phyloP scores from a whole-genome alignment of 2,329 filamentous ascomycete genomes.

The Dendryphion nanum region DNA sequence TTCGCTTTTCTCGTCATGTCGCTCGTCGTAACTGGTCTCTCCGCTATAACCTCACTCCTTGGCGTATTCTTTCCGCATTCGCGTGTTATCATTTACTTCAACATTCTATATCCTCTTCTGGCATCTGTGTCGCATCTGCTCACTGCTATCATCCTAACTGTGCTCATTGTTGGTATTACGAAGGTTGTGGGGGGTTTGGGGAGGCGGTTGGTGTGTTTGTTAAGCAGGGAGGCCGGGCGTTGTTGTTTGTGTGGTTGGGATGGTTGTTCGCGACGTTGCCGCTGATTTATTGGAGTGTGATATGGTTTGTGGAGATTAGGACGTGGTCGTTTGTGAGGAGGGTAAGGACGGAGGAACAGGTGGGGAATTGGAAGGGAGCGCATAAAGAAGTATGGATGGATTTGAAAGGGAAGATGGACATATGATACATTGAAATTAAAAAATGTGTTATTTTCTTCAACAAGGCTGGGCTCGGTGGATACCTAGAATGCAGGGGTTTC shows the following conservation, averaged over 20 bases:
- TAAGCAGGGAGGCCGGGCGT: conserved; percentile 6
- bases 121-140: conserved; percentile 10
- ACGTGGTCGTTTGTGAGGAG: conserved; percentile 14
- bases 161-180: conserved; percentile 7
- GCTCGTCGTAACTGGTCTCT: conserved; percentile 11
- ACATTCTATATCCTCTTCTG: conserved; percentile 13
- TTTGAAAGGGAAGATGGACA: conserved; percentile 9
- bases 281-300: conserved; percentile 16
- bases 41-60: conserved; percentile 10
- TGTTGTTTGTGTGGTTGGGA: conserved; percentile 21
- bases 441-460: neutral
- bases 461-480: neutral
- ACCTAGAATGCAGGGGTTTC: neutral
- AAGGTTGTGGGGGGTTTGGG: conserved; percentile 7
- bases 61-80: conserved; percentile 21
- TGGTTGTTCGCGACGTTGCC: conserved; percentile 10
- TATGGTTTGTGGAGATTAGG: conserved; percentile 29
- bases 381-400: conserved; percentile 15
- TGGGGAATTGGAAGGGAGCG: conserved; percentile 21
- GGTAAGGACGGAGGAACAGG: conserved; percentile 15
- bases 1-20: conserved; percentile 19
- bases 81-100: conserved; percentile 19
- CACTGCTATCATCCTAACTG: conserved; percentile 14
- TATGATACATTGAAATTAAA: neutral
- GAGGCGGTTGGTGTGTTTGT: conserved; percentile 10